Base-by-base conservation (phyloP, 306 rosid genomes). In the Medicago lupulina region DNA sequence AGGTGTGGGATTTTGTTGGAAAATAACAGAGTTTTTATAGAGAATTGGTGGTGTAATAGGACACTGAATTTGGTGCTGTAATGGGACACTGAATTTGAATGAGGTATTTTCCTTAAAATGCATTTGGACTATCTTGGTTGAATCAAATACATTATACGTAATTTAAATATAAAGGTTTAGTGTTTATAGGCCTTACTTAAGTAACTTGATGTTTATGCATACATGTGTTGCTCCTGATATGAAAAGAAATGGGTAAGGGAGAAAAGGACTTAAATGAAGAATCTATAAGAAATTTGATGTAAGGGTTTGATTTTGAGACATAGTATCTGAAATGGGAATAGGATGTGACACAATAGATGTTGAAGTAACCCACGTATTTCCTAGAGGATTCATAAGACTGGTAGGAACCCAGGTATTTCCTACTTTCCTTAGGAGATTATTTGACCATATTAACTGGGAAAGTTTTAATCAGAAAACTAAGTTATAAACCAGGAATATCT, bases 111-210 rank as follows among this genome's bases (percentile, higher is more conserved):
- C 94, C 88, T 80, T 71, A 83, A 86, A 87, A 46, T 87, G 92
- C 95, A 80, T 83, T 76, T 83, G 85, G 90, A 89, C 93, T 84
- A 83, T 86, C 86, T 89, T 83, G 80, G 75, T 87, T 76, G 77
- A 66, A 85, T 81, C 68, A 81, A 81, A 75, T 11, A 44, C 11
- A 11, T 44, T 34, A 34, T 34, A 34, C 1, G 5, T 4, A 34
- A 34, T 34, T 34, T 34, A 34, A 34, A 34, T 44, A 44, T 44
- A 44, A 11, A 44, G 14, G 13, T 41, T 41, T 76, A 69, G 57
- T 61, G 74, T 80, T 34, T 16, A 9, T 57, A 51, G 74, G 61
- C 55, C 87, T 75, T 83, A n/a, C 84, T 86, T 41, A 34, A 87
- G 89, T 77, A 87, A 73, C 38, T 81, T 75, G 89, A 44, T 66